Conservation (phyloP, 257 asterid genomes). For the Fraxinus quadrangulata region DNA sequence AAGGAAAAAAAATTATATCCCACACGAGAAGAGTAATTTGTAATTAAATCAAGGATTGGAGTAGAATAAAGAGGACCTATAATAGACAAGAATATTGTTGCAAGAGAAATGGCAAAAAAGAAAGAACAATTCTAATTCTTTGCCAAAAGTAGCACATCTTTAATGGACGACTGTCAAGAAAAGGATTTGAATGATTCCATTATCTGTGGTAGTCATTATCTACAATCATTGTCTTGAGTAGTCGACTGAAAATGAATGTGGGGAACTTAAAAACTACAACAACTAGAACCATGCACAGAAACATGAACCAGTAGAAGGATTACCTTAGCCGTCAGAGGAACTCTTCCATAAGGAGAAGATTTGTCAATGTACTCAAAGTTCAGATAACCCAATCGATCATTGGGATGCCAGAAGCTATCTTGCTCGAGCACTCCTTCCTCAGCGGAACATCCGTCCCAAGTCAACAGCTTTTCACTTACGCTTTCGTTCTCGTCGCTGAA, state of each 20-base stretch:
- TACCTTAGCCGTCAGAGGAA: constrained; percentile 74
- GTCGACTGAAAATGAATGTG: constrained; percentile 3
- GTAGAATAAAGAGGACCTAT: neutral
- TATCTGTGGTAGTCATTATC: constrained; percentile 23
- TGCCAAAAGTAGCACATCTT: constrained; percentile 28
- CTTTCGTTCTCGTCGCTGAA: constrained; percentile 72
- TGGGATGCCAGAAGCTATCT: constrained; percentile 46
- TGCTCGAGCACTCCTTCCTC: constrained; percentile 57
- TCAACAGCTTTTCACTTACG: constrained; percentile 44
- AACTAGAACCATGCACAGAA: neutral
- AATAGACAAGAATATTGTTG: neutral
- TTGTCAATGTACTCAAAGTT: constrained; percentile 66
- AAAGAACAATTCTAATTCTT: constrained; percentile 16
- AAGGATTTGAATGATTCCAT: constrained; percentile 28
- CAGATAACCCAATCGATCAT: constrained; percentile 62
- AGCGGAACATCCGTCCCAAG: constrained; percentile 71
- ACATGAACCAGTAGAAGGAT: neutral
- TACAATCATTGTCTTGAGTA: constrained; percentile 22
- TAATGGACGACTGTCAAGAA: constrained; percentile 25
- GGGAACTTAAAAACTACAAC: neutral
- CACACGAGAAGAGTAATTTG: neutral
- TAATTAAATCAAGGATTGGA: neutral
- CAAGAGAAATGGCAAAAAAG: neutral
- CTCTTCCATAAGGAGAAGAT: constrained; percentile 71
- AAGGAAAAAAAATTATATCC: neutral